Evolutionary conservation across 164 flowering plant genomes (phyloP), one percentile per base, ranked within the genome.

Genomic region (Cinnamomum chago): DNA sequence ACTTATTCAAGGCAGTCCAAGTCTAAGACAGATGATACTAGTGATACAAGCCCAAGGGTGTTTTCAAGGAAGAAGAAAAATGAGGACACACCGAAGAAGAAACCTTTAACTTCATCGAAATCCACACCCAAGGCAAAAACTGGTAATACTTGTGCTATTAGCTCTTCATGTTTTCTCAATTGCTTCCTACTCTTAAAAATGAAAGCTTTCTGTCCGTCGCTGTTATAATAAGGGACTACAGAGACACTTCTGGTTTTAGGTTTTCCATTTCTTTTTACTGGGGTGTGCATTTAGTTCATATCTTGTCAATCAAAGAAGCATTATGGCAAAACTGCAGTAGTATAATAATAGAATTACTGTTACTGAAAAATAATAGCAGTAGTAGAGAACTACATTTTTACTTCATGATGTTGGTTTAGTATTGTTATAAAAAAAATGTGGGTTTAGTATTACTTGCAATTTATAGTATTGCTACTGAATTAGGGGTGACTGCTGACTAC

Each of bases 51-150:
- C 77, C 87, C 93, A 50, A 86, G 76, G 81, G 85, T 82, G 47
- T 86, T 82, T 77, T 86, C 94, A 35, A 89, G 88, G 83, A 93
- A 90, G 85, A 89, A 84, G 85, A 86, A 82, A 73, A 82, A 66
- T 71, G 88, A 78, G 58, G 76, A 66, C 10, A 25, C 17, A 47
- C 72, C 75, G 0, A 23, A 76, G 7, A 88, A 86, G 75, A 87
- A 85, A 76, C 51, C 85, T 3, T 73, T 85, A 2, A 58, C 88
- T 67, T 77, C 88, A 13, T 64, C 76, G 58, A 90, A 85, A 82
- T 70, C 88, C 65, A 69, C 86, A 13, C 47, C 86, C 7, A 91
- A 87, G 79, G 90, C 85, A 76, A 94, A 81, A 76, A 13, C 80
- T 74, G 91, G 93, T 77, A 75, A 20, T 73, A 12, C 51, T 70